phyloP scores from a whole-genome alignment of 805 yeast species.

The Wickerhamomyces queroliae region DNA sequence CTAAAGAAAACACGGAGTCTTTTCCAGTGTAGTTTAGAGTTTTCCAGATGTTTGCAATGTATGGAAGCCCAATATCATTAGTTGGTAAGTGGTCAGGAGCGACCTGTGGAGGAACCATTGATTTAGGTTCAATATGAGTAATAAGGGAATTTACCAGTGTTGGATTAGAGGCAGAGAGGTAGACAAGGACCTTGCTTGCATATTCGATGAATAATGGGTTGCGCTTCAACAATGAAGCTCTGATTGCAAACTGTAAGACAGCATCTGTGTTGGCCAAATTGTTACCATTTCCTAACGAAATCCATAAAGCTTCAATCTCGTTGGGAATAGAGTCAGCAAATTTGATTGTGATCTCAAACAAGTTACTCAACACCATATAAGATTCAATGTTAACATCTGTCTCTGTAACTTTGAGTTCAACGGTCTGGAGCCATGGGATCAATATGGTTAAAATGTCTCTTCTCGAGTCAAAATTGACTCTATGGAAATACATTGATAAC shows the following conservation, averaged over 20 bases:
- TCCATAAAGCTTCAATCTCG: conserved; percentile 95
- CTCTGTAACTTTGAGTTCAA: conserved; percentile 49
- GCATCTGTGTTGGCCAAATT: conserved; percentile 62
- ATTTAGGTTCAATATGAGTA: conserved; percentile 69
- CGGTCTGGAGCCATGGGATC: conserved; percentile 89
- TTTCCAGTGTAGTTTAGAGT: conserved; percentile 49
- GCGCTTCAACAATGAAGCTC: conserved; percentile 61
- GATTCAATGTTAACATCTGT: conserved; percentile 34
- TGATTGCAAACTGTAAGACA: conserved; percentile 64
- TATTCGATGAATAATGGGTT: conserved; percentile 72
- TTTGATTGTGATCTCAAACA: conserved; percentile 79
- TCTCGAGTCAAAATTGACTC: conserved; percentile 51
- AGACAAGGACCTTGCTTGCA: conserved; percentile 77
- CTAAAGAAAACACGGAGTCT: conserved; percentile 77
- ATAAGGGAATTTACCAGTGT: conserved; percentile 57
- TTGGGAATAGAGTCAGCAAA: conserved; percentile 70
- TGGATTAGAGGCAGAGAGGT: conserved; percentile 55
- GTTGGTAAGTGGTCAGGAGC: conserved; percentile 25
- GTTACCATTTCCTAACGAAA: conserved; percentile 79
- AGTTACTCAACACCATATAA: conserved; percentile 70
- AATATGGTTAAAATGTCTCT: conserved; percentile 76
- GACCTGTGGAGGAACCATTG: conserved; percentile 75
- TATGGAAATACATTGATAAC: conserved; percentile 62
- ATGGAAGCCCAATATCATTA: conserved; percentile 48
- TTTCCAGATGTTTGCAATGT: conserved; percentile 65